Percentiles rank a stretch among this genome's conserved stretches.
phyloP scores from a whole-genome alignment of 164 flowering plant genomes.

The Pachysandra terminalis region DNA sequence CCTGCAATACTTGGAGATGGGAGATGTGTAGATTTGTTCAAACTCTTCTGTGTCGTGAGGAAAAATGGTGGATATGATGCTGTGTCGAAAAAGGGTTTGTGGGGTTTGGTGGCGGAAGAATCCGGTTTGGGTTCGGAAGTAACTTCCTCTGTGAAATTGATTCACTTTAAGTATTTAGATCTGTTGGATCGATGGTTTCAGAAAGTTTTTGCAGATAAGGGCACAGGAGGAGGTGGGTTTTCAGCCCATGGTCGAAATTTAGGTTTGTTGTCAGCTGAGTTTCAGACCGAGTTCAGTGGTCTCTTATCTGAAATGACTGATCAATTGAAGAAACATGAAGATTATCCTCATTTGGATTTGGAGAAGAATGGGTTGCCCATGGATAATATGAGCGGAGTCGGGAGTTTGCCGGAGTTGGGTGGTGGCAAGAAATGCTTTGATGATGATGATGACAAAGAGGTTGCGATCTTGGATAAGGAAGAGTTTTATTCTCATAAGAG shows the following conservation, averaged over 20 bases:
- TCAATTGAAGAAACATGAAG: constrained; percentile 1
- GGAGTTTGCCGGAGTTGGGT: constrained; percentile 2
- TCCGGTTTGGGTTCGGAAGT: constrained; percentile 28
- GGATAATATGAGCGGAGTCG: background rate
- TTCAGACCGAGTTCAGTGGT: constrained; percentile 23
- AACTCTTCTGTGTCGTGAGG: constrained; percentile 44
- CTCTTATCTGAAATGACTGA: constrained; percentile 8
- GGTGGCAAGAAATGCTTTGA: background rate
- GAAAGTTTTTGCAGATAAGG: constrained; percentile 13
- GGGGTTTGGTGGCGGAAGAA: constrained; percentile 43
- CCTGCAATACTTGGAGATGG: constrained; percentile 49
- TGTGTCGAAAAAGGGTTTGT: constrained; percentile 37
- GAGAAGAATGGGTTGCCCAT: constrained; percentile 4
- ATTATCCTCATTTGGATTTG: constrained; percentile 5
- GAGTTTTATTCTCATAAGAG: constrained; percentile 43
- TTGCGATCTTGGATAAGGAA: too few relatives aligned
- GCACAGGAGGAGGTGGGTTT: constrained; percentile 11
- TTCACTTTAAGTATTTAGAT: constrained; percentile 43
- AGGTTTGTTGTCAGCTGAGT: constrained; percentile 24
- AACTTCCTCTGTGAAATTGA: constrained; percentile 32
- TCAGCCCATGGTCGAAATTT: constrained; percentile 17
- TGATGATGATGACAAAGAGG: constrained; percentile 20
- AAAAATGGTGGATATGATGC: constrained; percentile 41
- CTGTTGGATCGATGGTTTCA: constrained; percentile 41
- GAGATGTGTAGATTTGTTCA: constrained; percentile 41